Conservation (phyloP, 345 rosid species). For the Barbarea vulgaris region DNA sequence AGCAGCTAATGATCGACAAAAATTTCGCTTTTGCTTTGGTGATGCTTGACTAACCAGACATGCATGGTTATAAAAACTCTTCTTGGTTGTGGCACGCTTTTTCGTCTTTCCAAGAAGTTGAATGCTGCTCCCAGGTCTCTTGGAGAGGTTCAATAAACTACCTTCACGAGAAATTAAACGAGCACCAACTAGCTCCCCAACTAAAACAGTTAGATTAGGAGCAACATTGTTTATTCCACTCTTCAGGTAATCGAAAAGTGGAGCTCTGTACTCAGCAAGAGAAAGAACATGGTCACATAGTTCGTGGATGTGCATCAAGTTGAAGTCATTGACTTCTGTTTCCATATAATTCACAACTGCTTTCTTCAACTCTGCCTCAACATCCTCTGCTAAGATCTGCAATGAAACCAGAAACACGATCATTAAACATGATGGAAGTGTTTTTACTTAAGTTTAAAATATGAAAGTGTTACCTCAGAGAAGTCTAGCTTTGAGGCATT, state of each 20-base stretch:
- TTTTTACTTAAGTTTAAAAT: neutral
- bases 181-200: constrained; percentile 82
- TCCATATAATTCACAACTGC: constrained; percentile 82
- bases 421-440: neutral
- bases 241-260: constrained; percentile 73
- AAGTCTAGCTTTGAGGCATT: constrained; percentile 76
- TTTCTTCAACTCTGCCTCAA: constrained; percentile 70
- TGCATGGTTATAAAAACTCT: constrained; percentile 76
- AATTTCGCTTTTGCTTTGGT: constrained; percentile 70
- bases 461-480: constrained; percentile 56
- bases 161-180: constrained; percentile 79
- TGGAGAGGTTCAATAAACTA: constrained; percentile 72
- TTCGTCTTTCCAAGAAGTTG: constrained; percentile 90
- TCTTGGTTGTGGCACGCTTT: constrained; percentile 84
- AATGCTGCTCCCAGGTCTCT: constrained; percentile 80
- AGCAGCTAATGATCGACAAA: constrained; percentile 74
- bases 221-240: constrained; percentile 75
- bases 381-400: constrained; percentile 57
- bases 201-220: constrained; percentile 80
- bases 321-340: constrained; percentile 77
- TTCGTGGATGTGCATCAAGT: constrained; percentile 64
- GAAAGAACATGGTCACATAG: constrained; percentile 72
- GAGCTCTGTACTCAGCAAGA: constrained; percentile 76
- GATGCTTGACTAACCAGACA: constrained; percentile 77
- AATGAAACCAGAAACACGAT: constrained; percentile 2